Evolutionary conservation across 2,329 filamentous ascomycete species (phyloP).

Genomic region (Fusarium protoensiforme): DNA sequence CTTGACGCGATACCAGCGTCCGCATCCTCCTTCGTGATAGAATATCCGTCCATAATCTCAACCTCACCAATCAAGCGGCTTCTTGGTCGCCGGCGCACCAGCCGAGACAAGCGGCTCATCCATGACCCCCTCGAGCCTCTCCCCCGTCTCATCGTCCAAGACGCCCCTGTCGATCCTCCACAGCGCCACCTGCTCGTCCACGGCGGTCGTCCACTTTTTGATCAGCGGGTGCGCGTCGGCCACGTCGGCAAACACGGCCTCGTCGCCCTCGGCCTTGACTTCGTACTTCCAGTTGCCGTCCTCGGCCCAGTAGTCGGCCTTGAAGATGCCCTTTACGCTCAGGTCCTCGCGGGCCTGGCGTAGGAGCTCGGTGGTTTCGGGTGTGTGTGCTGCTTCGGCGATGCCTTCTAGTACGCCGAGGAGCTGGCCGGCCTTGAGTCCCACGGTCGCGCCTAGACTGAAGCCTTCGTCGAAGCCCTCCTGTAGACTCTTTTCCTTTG

Average conservation of each 20-base stretch:
- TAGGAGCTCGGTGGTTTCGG: constrained; percentile 14
- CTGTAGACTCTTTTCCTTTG: constrained; percentile 83
- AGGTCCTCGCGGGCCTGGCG: constrained; percentile 68
- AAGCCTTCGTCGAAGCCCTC: constrained; percentile 93
- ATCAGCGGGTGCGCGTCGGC: constrained; percentile 76
- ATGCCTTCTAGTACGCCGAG: constrained; percentile 84
- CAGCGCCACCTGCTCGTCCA: constrained; percentile 45
- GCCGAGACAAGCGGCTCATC: constrained; percentile 44
- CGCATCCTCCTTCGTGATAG: not conserved
- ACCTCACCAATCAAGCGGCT: constrained; percentile 53
- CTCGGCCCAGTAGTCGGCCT: constrained; percentile 71
- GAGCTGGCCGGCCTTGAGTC: constrained; percentile 77
- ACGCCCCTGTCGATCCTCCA: constrained; percentile 51
- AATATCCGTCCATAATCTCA: not conserved
- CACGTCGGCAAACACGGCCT: constrained; percentile 69
- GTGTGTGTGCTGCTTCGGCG: constrained; percentile 55
- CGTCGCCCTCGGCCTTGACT: constrained; percentile 54
- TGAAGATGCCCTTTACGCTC: constrained; percentile 71
- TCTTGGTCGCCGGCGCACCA: constrained; percentile 41
- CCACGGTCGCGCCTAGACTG: constrained; percentile 83
- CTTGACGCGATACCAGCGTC: not conserved
- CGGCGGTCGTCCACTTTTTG: constrained; percentile 65
- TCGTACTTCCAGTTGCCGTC: constrained; percentile 79
- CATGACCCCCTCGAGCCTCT: constrained; percentile 41
- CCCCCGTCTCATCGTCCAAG: constrained; percentile 47